Base-by-base conservation (phyloP, 257 asterid genomes). In the Lantana camara region DNA sequence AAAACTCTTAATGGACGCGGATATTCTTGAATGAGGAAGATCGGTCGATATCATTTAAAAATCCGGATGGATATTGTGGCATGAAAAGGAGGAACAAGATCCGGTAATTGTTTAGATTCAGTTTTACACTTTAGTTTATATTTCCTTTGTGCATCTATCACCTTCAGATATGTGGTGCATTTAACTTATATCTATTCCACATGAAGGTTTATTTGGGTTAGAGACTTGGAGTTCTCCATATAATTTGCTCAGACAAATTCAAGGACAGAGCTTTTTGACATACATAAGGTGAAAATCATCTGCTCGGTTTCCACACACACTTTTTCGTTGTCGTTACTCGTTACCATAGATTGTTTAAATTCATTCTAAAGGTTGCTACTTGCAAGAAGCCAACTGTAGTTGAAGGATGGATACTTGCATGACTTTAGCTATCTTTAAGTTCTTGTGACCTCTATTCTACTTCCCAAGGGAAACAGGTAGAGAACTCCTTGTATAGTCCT, bases 11-110 rank as follows among this genome's bases (percentile, higher is more conserved):
- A 53, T 30, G 56, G 57, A 60, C 30, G 51, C 34, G 45, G 49
- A 64, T 42, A 27, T 6, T 54, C 47, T 32, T 53, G 51, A 50
- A 47, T 57, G 58, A 40, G 42, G 37, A 63, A 45, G 48, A 20
- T 2, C 32, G 16, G 58, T 59, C 5, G 11, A 27, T 60, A 17
- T 29, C 32, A 24, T 45, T 61, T 61, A 76, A 70, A 38, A 74
- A 62, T 42, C 34, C 50, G 30, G 58, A 55, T 42, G 59, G 62
- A 57, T 57, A 62, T 50, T 58, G 66, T 56, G n/a, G 70, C 49
- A 19, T 71, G 9, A 67, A 79, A 56, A 66, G 65, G 63, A 71
- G 71, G 38, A 71, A 67, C 32, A 60, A 63, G 55, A 40, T 51
- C 71, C 71, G 84, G 77, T 68, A 64, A 53, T 35, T 20, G 30